These are phyloP conservation scores for Pyrenophora seminiperda DNA, from an alignment of 2,329 filamentous ascomycete species.

Conservation along the genomic window DNA sequence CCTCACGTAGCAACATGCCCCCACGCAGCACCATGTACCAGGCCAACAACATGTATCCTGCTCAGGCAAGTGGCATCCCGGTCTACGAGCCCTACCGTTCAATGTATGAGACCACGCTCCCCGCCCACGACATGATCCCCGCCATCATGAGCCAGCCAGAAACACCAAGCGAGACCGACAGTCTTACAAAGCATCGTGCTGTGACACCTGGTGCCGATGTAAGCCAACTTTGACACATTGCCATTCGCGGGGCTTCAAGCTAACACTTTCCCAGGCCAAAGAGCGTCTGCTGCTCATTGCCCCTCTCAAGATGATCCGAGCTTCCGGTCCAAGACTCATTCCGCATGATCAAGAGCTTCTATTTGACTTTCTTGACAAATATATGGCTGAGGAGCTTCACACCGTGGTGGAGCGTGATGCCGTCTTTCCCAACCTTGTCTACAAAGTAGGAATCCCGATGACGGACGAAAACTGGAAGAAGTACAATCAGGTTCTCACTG, in stretches of 20 bases:
- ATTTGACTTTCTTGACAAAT: slow-evolving; percentile 11
- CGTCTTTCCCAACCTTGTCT: slow-evolving; percentile 17
- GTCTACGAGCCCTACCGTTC: no score
- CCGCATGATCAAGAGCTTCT: background rate
- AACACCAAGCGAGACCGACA: background rate
- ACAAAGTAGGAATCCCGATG: slow-evolving; percentile 21
- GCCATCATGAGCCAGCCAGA: background rate
- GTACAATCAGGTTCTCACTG: slow-evolving; percentile 15
- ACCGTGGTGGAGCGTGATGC: slow-evolving; percentile 9
- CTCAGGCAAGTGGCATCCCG: no score
- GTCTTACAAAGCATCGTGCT: background rate
- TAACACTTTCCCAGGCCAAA: slow-evolving; percentile 9
- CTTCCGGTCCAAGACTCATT: background rate
- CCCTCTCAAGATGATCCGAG: slow-evolving; percentile 15
- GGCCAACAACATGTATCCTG: no score
- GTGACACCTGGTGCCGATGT: slow-evolving; percentile 7
- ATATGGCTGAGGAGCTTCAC: slow-evolving; percentile 14
- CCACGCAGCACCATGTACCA: no score
- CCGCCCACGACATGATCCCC: no score
- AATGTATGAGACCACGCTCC: no score
- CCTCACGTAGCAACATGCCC: no score
- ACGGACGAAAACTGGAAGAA: slow-evolving; percentile 12
- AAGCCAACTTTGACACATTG: background rate
- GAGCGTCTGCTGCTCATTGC: slow-evolving; percentile 18
- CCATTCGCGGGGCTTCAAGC: background rate